Evolutionary conservation across 2,329 filamentous ascomycete species (phyloP).

Genomic region (Aspergillus sp.): DNA sequence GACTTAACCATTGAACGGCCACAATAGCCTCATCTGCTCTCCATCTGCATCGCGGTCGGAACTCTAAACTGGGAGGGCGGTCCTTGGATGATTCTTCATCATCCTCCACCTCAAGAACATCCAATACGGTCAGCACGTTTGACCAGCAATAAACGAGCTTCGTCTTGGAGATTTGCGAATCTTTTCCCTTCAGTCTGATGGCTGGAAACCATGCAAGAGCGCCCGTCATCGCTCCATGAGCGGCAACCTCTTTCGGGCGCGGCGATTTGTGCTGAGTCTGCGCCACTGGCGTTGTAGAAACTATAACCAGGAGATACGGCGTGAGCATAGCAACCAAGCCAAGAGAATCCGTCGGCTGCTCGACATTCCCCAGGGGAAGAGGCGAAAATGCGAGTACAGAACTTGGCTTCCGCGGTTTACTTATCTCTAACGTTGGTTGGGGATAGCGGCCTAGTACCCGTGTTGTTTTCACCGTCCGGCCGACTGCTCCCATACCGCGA

Average conservation of each 20-base stretch:
- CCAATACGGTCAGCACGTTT: constrained; percentile 90
- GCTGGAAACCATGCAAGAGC: constrained; percentile 97
- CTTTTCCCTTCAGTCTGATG: constrained; percentile 80
- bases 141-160: constrained; percentile 99
- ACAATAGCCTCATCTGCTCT: constrained; percentile 93
- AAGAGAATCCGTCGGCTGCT: constrained; percentile 81
- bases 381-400: constrained; percentile 91
- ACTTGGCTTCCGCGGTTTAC: constrained; percentile 80
- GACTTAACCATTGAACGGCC: constrained; percentile 92
- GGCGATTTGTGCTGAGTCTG: constrained; percentile 95
- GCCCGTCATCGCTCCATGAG: constrained; percentile 88
- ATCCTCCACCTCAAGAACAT: constrained; percentile 71
- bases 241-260: constrained; percentile 83
- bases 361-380: constrained; percentile 89
- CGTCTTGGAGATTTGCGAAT: constrained; percentile 65
- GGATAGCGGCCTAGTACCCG: constrained; percentile 91
- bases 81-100: constrained; percentile 64
- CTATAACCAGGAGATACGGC: constrained; percentile 91
- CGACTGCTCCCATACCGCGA: constrained; percentile 81
- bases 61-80: constrained; percentile 74
- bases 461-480: constrained; percentile 81
- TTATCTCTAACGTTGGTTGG: constrained; percentile 58
- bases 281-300: constrained; percentile 93
- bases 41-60: constrained; percentile 83
- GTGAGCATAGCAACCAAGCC: constrained; percentile 94